Evolutionary conservation across 768 basidiomycete genomes (phyloP).

Genomic region (Russula compacta): DNA sequence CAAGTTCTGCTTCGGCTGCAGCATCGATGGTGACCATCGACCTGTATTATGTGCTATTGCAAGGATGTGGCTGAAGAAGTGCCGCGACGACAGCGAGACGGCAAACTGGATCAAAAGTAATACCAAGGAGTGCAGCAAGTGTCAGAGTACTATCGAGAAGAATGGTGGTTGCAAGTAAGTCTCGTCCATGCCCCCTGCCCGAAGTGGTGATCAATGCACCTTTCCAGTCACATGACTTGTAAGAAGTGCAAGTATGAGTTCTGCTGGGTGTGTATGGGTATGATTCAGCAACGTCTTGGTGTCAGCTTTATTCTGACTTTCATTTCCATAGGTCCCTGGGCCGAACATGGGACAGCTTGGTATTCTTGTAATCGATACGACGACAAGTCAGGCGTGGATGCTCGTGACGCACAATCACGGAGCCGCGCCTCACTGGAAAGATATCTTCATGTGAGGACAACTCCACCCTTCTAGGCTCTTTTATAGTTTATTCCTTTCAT

Average conservation of each 20-base stretch:
- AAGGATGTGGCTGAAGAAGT: conserved; percentile 94
- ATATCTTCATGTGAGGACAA: conserved; percentile 75
- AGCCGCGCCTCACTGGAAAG: conserved; percentile 88
- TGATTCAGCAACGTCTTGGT: conserved; percentile 18
- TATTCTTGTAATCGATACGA: conserved; percentile 98
- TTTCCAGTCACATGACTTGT: conserved; percentile 93
- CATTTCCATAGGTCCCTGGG: conserved; percentile 76
- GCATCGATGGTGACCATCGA: conserved; percentile 80
- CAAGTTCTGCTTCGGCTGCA: conserved; percentile 92
- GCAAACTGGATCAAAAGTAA: conserved; percentile 99
- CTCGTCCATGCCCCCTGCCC: background rate
- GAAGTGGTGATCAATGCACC: conserved; percentile 16
- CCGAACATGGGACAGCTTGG: conserved; percentile 94
- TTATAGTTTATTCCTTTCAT: conserved; percentile 1
- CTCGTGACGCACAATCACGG: conserved; percentile 85
- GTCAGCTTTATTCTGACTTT: conserved; percentile 28
- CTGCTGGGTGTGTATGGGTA: conserved; percentile 99
- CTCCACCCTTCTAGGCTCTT: background rate
- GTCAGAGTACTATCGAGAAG: conserved; percentile 98
- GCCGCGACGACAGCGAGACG: conserved; percentile 94
- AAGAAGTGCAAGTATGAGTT: conserved; percentile 99
- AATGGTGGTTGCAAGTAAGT: conserved; percentile 99
- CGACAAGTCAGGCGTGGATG: conserved; percentile 79
- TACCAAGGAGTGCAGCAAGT: conserved; percentile 95
- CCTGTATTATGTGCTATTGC: conserved; percentile 86